Conservation (phyloP, 2,329 filamentous ascomycete genomes). For the Fusarium hostae region DNA sequence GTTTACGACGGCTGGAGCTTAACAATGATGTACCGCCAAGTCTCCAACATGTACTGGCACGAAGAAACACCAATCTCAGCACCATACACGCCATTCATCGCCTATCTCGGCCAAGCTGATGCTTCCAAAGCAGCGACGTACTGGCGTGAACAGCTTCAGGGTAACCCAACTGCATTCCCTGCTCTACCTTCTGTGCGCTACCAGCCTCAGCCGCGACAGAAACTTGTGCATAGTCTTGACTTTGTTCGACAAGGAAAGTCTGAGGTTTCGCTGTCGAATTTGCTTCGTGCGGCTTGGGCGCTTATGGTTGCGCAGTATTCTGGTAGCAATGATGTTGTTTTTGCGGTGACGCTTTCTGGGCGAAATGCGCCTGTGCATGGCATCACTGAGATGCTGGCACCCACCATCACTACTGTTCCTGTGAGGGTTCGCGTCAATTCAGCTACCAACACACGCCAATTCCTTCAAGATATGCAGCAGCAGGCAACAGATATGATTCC, state of each 20-base stretch:
- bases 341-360: neutral
- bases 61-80: neutral
- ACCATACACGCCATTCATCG: neutral
- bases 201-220: neutral
- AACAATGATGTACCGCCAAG: neutral
- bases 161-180: neutral
- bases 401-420: neutral
- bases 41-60: neutral
- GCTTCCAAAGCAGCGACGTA: neutral
- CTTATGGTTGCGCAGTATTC: neutral
- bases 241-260: neutral
- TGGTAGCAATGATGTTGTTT: neutral
- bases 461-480: neutral
- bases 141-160: neutral
- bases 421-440: neutral
- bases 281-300: neutral
- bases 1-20: constrained; percentile 3
- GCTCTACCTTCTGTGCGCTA: neutral
- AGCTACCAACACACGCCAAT: rapidly evolving
- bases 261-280: neutral
- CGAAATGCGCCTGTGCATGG: neutral
- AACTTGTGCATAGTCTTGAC: neutral
- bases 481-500: neutral
- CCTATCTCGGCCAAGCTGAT: neutral
- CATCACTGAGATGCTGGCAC: neutral